phyloP scores from a whole-genome alignment of 106 monocot genomes.

The Dendrobium huoshanense region DNA sequence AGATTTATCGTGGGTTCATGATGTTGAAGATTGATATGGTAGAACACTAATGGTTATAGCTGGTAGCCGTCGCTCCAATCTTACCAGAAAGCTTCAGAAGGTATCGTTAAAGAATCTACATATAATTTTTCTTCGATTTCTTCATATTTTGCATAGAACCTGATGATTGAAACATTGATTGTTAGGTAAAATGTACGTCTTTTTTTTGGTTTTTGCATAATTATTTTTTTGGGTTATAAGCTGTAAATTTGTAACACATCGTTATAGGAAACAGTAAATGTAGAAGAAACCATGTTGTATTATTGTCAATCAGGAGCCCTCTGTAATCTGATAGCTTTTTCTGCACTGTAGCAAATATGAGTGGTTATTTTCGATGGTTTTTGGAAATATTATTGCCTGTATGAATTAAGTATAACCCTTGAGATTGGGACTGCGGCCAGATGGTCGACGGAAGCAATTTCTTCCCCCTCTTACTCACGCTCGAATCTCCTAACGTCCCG shows the following conservation, averaged over 20 bases:
- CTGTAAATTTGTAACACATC: slow-evolving; percentile 17
- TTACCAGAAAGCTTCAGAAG: not conserved
- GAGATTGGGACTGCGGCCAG: too few species aligned
- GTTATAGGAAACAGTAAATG: not conserved
- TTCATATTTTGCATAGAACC: not conserved
- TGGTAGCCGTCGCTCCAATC: not conserved
- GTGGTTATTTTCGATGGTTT: too few species aligned
- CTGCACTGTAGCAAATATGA: too few species aligned
- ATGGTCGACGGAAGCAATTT: too few species aligned
- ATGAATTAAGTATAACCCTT: too few species aligned
- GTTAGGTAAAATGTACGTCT: not conserved
- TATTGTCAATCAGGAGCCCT: too few species aligned
- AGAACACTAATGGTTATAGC: not conserved
- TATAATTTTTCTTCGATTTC: not conserved
- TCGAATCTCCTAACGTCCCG: too few species aligned
- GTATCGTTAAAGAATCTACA: not conserved
- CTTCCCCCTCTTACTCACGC: too few species aligned
- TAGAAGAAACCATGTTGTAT: too few species aligned
- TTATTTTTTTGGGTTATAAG: slow-evolving; percentile 8
- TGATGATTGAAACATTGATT: too few species aligned
- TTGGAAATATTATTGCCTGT: too few species aligned
- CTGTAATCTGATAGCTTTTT: too few species aligned
- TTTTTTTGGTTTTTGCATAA: not conserved
- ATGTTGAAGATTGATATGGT: slow-evolving; percentile 28
- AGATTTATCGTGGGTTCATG: slow-evolving; percentile 38